Percentiles rank a stretch among this genome's conserved stretches.
phyloP scores from a whole-genome alignment of 371 early-diverging fungal species.

The Smittium culicis region DNA sequence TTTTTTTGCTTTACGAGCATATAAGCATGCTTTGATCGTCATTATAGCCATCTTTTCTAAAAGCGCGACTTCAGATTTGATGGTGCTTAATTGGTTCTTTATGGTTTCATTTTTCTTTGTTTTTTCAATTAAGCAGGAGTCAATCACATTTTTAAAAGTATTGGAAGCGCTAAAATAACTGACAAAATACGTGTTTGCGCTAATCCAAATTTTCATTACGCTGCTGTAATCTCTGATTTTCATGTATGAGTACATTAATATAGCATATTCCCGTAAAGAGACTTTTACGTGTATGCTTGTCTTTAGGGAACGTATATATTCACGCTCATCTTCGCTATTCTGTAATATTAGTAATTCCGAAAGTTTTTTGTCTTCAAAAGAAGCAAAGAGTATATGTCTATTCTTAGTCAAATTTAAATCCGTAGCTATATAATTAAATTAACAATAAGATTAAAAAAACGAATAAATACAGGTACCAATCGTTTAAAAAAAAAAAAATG shows the following conservation, averaged over 20 bases:
- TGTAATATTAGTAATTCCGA: too few relatives aligned
- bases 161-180: neutral
- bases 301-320: neutral
- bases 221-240: neutral
- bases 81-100: neutral
- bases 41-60: constrained; percentile 6
- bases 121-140: neutral
- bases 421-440: too few relatives aligned
- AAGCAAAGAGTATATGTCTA: too few relatives aligned
- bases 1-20: neutral
- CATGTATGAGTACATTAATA: neutral
- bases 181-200: neutral
- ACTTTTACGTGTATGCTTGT: neutral
- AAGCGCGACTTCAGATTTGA: neutral
- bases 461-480: too few relatives aligned
- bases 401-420: too few relatives aligned
- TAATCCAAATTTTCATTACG: neutral
- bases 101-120: neutral
- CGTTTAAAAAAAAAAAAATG: too few relatives aligned
- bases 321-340: neutral
- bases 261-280: neutral
- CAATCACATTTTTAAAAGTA: neutral
- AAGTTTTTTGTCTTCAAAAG: too few relatives aligned
- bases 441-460: too few relatives aligned
- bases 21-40: neutral